These are phyloP conservation scores for Tilletia walkeri DNA, from an alignment of 1,284 basidiomycete genomes.

Conservation along the genomic window DNA sequence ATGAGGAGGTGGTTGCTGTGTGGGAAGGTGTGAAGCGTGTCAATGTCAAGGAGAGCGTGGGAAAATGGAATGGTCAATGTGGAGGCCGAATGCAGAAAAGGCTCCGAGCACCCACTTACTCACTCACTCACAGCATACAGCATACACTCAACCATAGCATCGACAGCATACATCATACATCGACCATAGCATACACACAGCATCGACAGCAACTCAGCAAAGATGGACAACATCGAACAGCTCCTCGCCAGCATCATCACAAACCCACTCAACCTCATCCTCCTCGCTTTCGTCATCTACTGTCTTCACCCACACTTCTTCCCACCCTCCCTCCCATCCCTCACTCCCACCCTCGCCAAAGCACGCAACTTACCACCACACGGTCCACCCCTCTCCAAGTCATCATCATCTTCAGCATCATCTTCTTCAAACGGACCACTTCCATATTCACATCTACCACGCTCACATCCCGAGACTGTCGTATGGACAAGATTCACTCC, in stretches of 20 bases:
- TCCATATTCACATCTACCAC: constrained; percentile 44
- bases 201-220: too few relatives aligned
- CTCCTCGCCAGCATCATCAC: constrained; percentile 25
- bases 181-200: too few relatives aligned
- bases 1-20: too few relatives aligned
- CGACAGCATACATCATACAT: too few relatives aligned
- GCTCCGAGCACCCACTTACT: too few relatives aligned
- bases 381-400: constrained; percentile 21
- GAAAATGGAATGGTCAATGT: too few relatives aligned
- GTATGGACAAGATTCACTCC: constrained; percentile 51
- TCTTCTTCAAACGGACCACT: constrained; percentile 17
- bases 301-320: constrained; percentile 35
- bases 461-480: constrained; percentile 37
- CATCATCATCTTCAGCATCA: background rate
- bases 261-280: constrained; percentile 45
- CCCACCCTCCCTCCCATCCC: constrained; percentile 31
- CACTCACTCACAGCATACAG: too few relatives aligned
- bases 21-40: too few relatives aligned
- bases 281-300: constrained; percentile 35
- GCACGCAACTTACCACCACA: constrained; percentile 27
- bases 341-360: constrained; percentile 24
- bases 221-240: background rate
- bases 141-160: too few relatives aligned
- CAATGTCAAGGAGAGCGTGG: too few relatives aligned
- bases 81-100: too few relatives aligned